Evolutionary conservation across 2,329 filamentous ascomycete genomes (phyloP), one percentile per base, ranked within the genome.

Genomic region (Monosporascus cannonballus): DNA sequence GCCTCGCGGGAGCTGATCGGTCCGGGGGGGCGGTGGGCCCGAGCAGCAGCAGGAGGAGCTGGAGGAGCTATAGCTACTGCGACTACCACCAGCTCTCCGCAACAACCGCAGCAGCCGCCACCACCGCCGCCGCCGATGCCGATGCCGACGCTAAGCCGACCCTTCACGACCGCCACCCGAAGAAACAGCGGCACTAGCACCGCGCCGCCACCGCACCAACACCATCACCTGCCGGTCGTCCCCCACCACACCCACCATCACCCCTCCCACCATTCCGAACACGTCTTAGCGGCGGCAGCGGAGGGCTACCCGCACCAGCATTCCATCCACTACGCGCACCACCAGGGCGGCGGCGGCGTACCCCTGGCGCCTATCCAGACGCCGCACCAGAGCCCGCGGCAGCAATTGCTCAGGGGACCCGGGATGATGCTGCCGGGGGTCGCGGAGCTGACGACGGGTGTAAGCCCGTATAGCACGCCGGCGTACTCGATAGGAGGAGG

Each of bases 381-480:
- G 6, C 63, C 66, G n/a, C 56, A 59, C 34, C 62, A 64, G 6
- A 58, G 56, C 53, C 60, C 60, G 17, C 54, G 67, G 55, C 60
- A 72, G 55, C 62, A 72, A 53, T 66, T 73, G 54, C 66, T 71
- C 20, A 15, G 18, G 14, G 41, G 68, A 69, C n/a, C 69, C 69
- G 6, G 76, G 72, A 27, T 25, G 0, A 71, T 79, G 56, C 70
- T 86, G n/a, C 83, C 83, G 1, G 77, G 81, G 49, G 74, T 86
- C 17, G 77, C 79, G 37, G 83, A 86, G 63, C 74, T 86, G 60
- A 86, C 83, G 2, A 85, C 82, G 0, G 83, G 83, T 14, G 73
- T 84, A 34, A 83, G 78, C 57, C 79, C 81, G 1, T 85, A 85
- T 63, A 79, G 71, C 57, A 79, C 78, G n/a, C 78, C 79, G 39